A percentile compares a stretch with the other conserved stretches of the same genome.
phyloP scores from a whole-genome alignment of 306 rosid genomes.

The Casuarina equisetifolia region DNA sequence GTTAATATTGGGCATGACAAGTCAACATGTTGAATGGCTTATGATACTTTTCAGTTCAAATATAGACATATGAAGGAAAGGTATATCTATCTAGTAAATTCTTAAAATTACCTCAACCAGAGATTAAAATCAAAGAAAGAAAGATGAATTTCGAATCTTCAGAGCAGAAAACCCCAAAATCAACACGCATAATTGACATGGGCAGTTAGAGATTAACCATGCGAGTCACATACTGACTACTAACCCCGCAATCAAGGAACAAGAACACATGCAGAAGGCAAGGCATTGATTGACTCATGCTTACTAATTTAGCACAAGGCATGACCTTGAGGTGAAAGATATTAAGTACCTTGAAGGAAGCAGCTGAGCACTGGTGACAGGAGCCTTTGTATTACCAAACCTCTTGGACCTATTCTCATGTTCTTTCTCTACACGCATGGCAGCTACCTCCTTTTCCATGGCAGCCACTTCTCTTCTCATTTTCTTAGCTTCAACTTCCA shows the following conservation, averaged over 20 bases:
- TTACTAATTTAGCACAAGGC: neutral
- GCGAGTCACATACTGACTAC: constrained; percentile 4
- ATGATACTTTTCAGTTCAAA: neutral
- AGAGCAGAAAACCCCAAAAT: neutral
- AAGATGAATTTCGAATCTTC: neutral
- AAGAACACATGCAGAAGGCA: constrained; percentile 14
- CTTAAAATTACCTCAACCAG: neutral
- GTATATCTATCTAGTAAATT: neutral
- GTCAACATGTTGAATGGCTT: neutral
- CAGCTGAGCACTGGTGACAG: constrained; percentile 75
- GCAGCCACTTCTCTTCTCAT: constrained; percentile 98
- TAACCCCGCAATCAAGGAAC: constrained; percentile 4
- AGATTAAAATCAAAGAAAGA: neutral
- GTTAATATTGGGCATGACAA: neutral
- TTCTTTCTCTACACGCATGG: constrained; percentile 96
- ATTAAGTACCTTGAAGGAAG: constrained; percentile 80
- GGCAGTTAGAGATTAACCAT: neutral
- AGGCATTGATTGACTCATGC: constrained; percentile 14
- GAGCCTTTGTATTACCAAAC: constrained; percentile 63
- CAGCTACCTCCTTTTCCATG: constrained; percentile 99
- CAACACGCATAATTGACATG: neutral
- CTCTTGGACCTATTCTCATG: constrained; percentile 89
- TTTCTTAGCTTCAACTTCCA: constrained; percentile 99
- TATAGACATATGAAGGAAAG: neutral
- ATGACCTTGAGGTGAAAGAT: constrained; percentile 16